Evolutionary conservation across 139 green algal species (phyloP).

Genomic region (Micractinium conductrix): DNA sequence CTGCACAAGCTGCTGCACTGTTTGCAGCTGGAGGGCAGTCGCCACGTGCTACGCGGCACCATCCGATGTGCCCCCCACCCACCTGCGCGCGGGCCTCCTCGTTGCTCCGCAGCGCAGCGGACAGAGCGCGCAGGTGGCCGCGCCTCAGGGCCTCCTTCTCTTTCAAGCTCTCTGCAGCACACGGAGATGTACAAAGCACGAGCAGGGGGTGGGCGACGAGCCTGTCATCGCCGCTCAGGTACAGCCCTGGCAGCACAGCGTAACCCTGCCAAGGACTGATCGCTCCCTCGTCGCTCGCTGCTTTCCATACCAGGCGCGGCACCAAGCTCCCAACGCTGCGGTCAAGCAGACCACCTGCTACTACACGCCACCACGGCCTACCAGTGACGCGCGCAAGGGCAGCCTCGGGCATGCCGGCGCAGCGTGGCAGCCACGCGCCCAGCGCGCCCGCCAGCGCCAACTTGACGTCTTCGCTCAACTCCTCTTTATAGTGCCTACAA

Average conservation of each 20-base stretch:
- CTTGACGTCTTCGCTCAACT: slow-evolving; percentile 65
- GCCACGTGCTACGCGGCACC: too few species aligned
- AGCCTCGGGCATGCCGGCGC: slow-evolving; percentile 5
- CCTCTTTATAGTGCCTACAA: slow-evolving; percentile 42
- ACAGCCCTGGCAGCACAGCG: too few species aligned
- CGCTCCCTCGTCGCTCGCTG: neutral
- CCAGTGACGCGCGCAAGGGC: slow-evolving; percentile 17
- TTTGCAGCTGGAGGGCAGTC: too few species aligned
- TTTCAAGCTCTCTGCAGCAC: slow-evolving; percentile 41
- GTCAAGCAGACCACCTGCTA: too few species aligned
- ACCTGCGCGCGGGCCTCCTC: slow-evolving; percentile 24
- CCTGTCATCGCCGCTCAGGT: too few species aligned
- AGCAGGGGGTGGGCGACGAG: too few species aligned
- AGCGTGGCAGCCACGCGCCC: slow-evolving; percentile 56
- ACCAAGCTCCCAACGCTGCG: too few species aligned
- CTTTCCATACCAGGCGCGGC: neutral
- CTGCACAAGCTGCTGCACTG: too few species aligned
- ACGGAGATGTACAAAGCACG: neutral
- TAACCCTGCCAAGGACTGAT: too few species aligned
- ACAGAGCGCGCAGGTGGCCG: slow-evolving; percentile 41
- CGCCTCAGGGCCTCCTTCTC: slow-evolving; percentile 54
- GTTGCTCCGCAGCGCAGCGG: slow-evolving; percentile 9
- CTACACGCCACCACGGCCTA: neutral
- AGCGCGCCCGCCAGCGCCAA: slow-evolving; percentile 49
- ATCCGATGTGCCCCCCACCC: neutral